phyloP scores from a whole-genome alignment of 1,284 basidiomycete genomes.

The Coriolopsis trogii region DNA sequence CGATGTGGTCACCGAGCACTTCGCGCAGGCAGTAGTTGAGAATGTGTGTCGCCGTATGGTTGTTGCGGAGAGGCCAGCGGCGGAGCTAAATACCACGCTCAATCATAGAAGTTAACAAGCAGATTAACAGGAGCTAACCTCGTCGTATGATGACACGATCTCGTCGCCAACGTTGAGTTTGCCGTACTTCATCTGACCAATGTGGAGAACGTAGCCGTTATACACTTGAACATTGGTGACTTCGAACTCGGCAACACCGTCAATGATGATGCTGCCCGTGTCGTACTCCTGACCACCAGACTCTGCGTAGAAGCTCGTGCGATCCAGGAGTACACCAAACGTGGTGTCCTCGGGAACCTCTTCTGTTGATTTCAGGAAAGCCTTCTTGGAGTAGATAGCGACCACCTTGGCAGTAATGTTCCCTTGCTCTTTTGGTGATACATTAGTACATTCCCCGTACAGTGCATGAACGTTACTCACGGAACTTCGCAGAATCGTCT shows the following conservation, averaged over 20 bases:
- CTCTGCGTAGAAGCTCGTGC: conserved; percentile 98
- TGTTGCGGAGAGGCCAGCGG: conserved; percentile 94
- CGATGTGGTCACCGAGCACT: conserved; percentile 93
- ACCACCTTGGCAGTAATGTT: conserved; percentile 81
- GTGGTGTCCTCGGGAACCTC: conserved; percentile 63
- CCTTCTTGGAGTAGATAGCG: conserved; percentile 85
- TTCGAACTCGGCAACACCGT: conserved; percentile 90
- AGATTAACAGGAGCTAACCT: conserved; percentile 43
- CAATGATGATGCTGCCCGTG: conserved; percentile 92
- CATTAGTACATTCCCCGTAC: not conserved
- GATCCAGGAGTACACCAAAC: conserved; percentile 91
- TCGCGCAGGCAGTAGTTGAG: conserved; percentile 95
- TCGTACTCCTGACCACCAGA: conserved; percentile 97
- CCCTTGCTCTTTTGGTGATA: conserved; percentile 56
- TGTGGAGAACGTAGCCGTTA: conserved; percentile 88
- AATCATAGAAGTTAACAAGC: not conserved
- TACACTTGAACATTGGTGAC: conserved; percentile 92
- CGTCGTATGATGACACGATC: conserved; percentile 77
- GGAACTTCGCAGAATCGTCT: conserved; percentile 90
- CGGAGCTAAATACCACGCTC: conserved; percentile 60
- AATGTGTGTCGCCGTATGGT: conserved; percentile 98
- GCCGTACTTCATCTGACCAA: conserved; percentile 84
- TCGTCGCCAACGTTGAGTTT: conserved; percentile 68
- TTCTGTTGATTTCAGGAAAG: conserved; percentile 74
- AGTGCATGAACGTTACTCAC: conserved; percentile 43